Percentiles rank a stretch among this genome's conserved stretches.
Conservation (phyloP, 2,329 filamentous ascomycete species). For the Trichophyton simii region DNA sequence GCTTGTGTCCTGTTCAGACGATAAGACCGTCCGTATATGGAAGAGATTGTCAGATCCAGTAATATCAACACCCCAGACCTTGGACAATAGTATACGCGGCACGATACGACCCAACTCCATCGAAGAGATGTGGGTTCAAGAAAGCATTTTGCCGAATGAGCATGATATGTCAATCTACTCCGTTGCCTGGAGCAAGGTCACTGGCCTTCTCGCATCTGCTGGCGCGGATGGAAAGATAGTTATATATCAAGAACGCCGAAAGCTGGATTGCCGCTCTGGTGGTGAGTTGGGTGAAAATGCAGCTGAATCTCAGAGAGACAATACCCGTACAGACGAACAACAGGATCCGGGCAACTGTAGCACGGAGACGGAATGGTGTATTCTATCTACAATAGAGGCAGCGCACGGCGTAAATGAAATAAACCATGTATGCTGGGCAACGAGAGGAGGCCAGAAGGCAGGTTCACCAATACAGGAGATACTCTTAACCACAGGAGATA, state of each 20-base stretch:
- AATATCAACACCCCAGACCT: slow-evolving; percentile 35
- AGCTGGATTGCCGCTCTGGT: not conserved
- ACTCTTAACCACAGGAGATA: slow-evolving; percentile 80
- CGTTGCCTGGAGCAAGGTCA: slow-evolving; percentile 65
- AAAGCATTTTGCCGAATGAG: slow-evolving; percentile 56
- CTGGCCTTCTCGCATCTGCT: slow-evolving; percentile 70
- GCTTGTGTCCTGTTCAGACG: slow-evolving; percentile 74
- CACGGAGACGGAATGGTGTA: slow-evolving; percentile 49
- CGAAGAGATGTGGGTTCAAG: slow-evolving; percentile 74
- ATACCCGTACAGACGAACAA: not conserved
- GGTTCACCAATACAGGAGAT: slow-evolving; percentile 46
- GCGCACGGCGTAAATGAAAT: slow-evolving; percentile 89
- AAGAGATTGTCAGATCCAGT: slow-evolving; percentile 41
- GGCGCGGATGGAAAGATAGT: slow-evolving; percentile 76
- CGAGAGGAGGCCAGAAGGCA: slow-evolving; percentile 31
- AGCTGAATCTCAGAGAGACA: slow-evolving; percentile 8
- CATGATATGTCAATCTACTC: slow-evolving; percentile 79
- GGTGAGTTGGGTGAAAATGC: slow-evolving; percentile 8
- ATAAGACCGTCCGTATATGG: slow-evolving; percentile 71
- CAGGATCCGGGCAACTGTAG: not conserved
- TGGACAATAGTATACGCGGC: slow-evolving; percentile 51
- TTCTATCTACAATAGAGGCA: slow-evolving; percentile 55
- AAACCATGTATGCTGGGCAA: slow-evolving; percentile 84
- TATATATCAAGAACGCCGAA: slow-evolving; percentile 55
- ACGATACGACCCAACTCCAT: slow-evolving; percentile 63